Evolutionary conservation across 257 asterid genomes (phyloP).

Genomic region (Capsicum rhomboideum): DNA sequence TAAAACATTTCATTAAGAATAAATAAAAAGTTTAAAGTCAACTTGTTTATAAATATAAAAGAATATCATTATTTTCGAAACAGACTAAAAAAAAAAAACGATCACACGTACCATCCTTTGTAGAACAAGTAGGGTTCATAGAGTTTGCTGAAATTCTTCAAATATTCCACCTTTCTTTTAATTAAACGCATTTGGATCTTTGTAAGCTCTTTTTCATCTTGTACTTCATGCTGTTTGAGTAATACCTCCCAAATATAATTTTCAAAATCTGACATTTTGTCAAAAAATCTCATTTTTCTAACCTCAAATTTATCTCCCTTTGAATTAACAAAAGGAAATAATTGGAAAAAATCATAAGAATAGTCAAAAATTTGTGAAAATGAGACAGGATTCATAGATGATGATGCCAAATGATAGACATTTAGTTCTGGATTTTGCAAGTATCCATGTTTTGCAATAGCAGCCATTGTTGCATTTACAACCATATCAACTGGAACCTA

Average conservation of each 20-base stretch:
- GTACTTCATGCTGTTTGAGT: not conserved
- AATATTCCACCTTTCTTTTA: not conserved
- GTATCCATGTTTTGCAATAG: conserved; percentile 30
- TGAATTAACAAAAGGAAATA: not conserved
- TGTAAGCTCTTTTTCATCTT: not conserved
- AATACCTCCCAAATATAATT: not conserved
- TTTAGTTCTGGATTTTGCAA: not conserved
- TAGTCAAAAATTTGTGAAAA: conserved; percentile 4
- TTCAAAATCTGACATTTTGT: not conserved
- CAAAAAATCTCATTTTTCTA: not conserved
- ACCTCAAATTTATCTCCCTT: not conserved
- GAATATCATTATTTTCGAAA: fast-evolving
- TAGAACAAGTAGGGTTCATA: not conserved
- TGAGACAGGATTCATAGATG: conserved; percentile 12
- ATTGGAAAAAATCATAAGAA: conserved; percentile 15
- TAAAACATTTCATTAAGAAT: too few species aligned
- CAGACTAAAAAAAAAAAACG: not conserved
- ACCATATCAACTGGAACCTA: conserved; percentile 39
- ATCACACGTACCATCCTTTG: not conserved
- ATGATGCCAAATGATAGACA: conserved; percentile 33
- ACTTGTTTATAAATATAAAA: not conserved
- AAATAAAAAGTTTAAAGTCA: too few species aligned
- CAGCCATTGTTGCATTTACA: conserved; percentile 33
- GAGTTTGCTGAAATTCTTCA: not conserved
- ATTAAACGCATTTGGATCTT: not conserved